These are phyloP conservation scores for Termitomyces sp. DNA, from an alignment of 768 basidiomycete species.

Conservation along the genomic window DNA sequence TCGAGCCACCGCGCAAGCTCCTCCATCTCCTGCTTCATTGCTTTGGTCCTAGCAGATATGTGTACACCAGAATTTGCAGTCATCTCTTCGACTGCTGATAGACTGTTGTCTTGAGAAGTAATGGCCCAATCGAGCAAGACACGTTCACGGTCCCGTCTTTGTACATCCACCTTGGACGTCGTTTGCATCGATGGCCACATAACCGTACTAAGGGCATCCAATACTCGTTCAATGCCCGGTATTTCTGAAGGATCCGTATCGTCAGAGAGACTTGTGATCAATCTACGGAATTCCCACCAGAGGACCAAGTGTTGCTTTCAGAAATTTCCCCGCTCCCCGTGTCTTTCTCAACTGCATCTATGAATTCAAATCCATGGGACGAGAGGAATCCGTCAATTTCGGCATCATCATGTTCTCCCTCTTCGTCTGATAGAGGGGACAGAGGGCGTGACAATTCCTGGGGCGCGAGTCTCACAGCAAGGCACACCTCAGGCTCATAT, in stretches of 20 bases:
- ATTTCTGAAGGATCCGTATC: constrained; percentile 28
- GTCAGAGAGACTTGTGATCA: not conserved
- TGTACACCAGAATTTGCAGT: constrained; percentile 10
- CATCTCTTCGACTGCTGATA: constrained; percentile 19
- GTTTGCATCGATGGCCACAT: constrained; percentile 83
- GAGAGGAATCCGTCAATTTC: constrained; percentile 65
- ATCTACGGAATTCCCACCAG: constrained; percentile 19
- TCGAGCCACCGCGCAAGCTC: constrained; percentile 61
- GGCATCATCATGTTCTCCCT: constrained; percentile 37
- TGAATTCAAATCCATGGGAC: constrained; percentile 70
- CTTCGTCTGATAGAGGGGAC: constrained; percentile 9
- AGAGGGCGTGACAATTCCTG: not conserved
- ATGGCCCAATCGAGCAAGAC: constrained; percentile 37
- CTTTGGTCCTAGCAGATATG: constrained; percentile 22
- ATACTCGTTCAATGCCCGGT: constrained; percentile 55
- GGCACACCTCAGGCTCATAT: constrained; percentile 63
- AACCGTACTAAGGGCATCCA: constrained; percentile 79
- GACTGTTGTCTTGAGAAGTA: constrained; percentile 29
- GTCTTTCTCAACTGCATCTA: constrained; percentile 42
- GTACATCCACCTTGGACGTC: constrained; percentile 15
- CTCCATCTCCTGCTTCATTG: constrained; percentile 46
- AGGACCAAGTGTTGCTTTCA: constrained; percentile 8
- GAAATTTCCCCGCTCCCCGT: constrained; percentile 8
- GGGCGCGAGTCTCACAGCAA: constrained; percentile 55
- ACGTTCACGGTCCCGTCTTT: constrained; percentile 20